Base-by-base conservation (phyloP, 495 filamentous ascomycete genomes). In the Daldinia loculata region DNA sequence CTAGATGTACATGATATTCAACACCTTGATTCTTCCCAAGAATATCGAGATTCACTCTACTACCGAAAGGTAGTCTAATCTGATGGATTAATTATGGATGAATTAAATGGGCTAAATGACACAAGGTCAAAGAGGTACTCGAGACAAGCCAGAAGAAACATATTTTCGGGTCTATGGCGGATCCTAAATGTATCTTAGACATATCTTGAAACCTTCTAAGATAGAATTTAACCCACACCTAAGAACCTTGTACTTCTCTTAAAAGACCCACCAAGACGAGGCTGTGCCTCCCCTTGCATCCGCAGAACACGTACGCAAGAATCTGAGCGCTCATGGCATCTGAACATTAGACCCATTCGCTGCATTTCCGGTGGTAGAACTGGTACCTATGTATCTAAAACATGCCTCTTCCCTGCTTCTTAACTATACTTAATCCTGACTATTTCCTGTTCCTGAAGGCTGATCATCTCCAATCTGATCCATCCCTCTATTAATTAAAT, bases 271-370 rank as follows among this genome's bases (percentile, higher is more conserved):
- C 68, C 12, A 6, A 15, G 24, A 63, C 55, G 69, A 71, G 69
- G 69, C 69, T 71, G 63, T 71, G 69, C 55, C 39, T 63, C 63
- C 63, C 69, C 63, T 71, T 67, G 59, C 63, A 67, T 58, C 58
- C 56, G 61, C 27, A 61, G 66, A 62, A 70, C 62, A 63, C 63
- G 68, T 70, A 71, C 52, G 63, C 58, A 60, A 55, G 1, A 24
- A 17, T 12, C 26, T 26, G 45, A 22, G 45, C 45, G 45, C 45
- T 50, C n/a, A 52, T 24, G 4, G 19, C 50, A 34, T 34, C 32
- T 34, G 11, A 11, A 34, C 9, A 6, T 34, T 34, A 34, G 5
- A 34, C 32, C 32, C 11, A 34, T 34, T 34, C 3, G 9, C 32
- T 12, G 32, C 2, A 32, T 32, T 9, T 32, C 30, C 6, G 36